Conservation (phyloP, 2,329 filamentous ascomycete species). For the Phialocephala subalpina region DNA sequence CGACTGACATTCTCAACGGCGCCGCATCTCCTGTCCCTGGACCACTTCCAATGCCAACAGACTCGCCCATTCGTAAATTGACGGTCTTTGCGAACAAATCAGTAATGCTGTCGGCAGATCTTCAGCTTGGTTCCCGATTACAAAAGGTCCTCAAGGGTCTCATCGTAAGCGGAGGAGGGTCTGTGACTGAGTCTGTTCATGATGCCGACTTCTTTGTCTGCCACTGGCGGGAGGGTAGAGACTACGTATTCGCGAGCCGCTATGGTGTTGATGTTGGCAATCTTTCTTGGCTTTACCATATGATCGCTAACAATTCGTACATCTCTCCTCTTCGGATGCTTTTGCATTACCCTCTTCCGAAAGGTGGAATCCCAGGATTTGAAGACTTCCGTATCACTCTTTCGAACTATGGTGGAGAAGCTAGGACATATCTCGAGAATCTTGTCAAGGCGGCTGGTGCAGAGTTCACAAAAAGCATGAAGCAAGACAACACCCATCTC, state of each 20-base stretch:
- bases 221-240: conserved; percentile 81
- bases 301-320: conserved; percentile 90
- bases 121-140: conserved; percentile 74
- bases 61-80: conserved; percentile 59
- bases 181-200: conserved; percentile 68
- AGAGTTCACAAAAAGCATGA: conserved; percentile 94
- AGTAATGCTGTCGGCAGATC: conserved; percentile 80
- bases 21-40: conserved; percentile 64
- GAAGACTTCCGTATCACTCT: conserved; percentile 80
- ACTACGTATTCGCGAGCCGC: conserved; percentile 81
- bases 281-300: conserved; percentile 89
- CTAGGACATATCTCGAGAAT: conserved; percentile 92
- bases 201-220: conserved; percentile 87
- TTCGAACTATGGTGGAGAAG: conserved; percentile 96
- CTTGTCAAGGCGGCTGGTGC: conserved; percentile 85
- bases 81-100: conserved; percentile 80
- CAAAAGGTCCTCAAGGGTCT: conserved; percentile 73
- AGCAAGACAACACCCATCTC: conserved; percentile 93
- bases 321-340: conserved; percentile 83
- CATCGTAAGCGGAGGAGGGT: conserved; percentile 75
- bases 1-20: conserved; percentile 70
- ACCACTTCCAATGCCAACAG: conserved; percentile 50
- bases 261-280: conserved; percentile 87
- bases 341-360: conserved; percentile 88
- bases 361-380: conserved; percentile 81